phyloP scores from a whole-genome alignment of 331 rosid species.

The Erythrophleum ivorense region DNA sequence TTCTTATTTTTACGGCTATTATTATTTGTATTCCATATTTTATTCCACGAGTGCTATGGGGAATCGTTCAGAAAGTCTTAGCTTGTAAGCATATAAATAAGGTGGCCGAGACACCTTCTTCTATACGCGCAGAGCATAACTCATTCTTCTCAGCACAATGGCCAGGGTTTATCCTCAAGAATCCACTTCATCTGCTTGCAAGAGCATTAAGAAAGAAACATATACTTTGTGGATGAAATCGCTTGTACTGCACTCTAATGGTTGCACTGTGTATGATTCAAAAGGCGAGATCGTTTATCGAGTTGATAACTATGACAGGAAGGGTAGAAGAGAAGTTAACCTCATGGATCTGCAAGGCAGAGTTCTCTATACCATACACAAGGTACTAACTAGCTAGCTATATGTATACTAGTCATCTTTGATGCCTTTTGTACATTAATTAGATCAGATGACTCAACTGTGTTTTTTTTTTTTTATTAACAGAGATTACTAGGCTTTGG shows the following conservation, averaged over 20 bases:
- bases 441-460: not conserved
- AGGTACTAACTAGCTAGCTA: constrained; percentile 46
- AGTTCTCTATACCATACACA: constrained; percentile 63
- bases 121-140: constrained; percentile 11
- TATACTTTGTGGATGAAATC: constrained; percentile 96
- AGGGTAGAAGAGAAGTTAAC: constrained; percentile 70
- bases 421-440: no score
- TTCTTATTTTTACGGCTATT: no score
- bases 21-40: not conserved
- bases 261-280: constrained; percentile 84
- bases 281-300: constrained; percentile 76
- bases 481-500: constrained; percentile 74
- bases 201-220: constrained; percentile 47
- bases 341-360: constrained; percentile 86
- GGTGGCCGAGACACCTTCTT: not conserved
- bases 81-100: not conserved
- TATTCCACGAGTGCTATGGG: constrained; percentile 1
- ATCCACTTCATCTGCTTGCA: constrained; percentile 36
- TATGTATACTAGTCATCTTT: not conserved
- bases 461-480: not conserved
- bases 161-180: constrained; percentile 51
- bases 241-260: constrained; percentile 76
- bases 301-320: constrained; percentile 83
- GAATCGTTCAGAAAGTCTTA: not conserved
- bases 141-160: constrained; percentile 24